phyloP scores from a whole-genome alignment of 2,329 filamentous ascomycete species.

The Hymenoscyphus salicellus region DNA sequence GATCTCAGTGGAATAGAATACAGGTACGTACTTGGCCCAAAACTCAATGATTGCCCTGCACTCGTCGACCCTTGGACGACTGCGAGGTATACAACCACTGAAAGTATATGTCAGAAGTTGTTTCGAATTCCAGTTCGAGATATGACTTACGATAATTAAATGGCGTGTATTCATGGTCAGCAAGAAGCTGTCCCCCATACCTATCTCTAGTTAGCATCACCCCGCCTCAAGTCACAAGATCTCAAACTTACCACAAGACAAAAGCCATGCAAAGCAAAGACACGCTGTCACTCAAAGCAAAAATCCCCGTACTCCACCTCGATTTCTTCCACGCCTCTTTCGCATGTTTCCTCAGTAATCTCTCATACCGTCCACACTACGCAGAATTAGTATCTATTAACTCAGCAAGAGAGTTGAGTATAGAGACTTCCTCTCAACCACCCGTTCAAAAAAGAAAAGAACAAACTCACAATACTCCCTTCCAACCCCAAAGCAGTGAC shows the following conservation, averaged over 20 bases:
- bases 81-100: constrained; percentile 51
- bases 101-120: constrained; percentile 46
- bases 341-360: constrained; percentile 46
- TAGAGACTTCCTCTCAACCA: too few species aligned
- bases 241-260: constrained; percentile 41
- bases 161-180: constrained; percentile 38
- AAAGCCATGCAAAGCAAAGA: constrained; percentile 58
- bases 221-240: too few species aligned
- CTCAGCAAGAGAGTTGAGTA: too few species aligned
- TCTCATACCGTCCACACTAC: constrained; percentile 43
- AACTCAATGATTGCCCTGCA: constrained; percentile 51
- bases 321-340: constrained; percentile 45
- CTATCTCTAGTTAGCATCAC: constrained; percentile 7
- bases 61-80: constrained; percentile 50
- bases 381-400: too few species aligned
- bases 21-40: constrained; percentile 39
- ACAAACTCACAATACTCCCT: constrained; percentile 42
- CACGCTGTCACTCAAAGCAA: constrained; percentile 53
- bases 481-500: constrained; percentile 61
- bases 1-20: not conserved
- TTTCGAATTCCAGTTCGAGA: constrained; percentile 52
- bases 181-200: constrained; percentile 44
- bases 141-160: constrained; percentile 23
- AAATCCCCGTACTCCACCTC: constrained; percentile 46
- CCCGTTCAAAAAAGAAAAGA: too few species aligned